phyloP scores from a whole-genome alignment of 106 monocot species.

The Agapanthus africanus region DNA sequence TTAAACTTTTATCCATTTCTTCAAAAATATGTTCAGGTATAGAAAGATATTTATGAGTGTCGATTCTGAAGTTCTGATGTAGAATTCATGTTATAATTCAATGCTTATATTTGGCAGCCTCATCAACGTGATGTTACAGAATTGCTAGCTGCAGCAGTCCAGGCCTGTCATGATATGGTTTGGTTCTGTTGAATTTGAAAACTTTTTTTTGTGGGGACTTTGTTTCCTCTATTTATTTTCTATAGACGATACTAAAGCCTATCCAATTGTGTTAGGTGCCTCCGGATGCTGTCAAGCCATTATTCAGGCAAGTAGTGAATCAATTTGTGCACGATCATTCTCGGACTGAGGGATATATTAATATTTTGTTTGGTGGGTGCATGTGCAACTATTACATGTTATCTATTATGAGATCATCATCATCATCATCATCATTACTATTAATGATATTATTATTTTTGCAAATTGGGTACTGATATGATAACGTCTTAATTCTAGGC shows the following conservation, averaged over 20 bases:
- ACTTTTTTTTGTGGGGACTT: background rate
- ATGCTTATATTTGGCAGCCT: slow-evolving; percentile 47
- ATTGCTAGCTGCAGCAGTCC: slow-evolving; percentile 88
- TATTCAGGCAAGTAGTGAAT: slow-evolving; percentile 88
- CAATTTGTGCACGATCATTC: slow-evolving; percentile 94
- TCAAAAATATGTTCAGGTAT: slow-evolving; percentile 92
- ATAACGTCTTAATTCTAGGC: slow-evolving; percentile 37
- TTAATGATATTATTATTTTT: slow-evolving; percentile 3
- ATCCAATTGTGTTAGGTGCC: slow-evolving; percentile 49
- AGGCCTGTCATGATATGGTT: slow-evolving; percentile 98
- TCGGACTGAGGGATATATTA: slow-evolving; percentile 62
- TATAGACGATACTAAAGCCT: background rate
- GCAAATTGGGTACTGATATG: background rate
- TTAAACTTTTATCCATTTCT: slow-evolving; percentile 89
- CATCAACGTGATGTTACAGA: slow-evolving; percentile 90
- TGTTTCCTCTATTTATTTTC: background rate
- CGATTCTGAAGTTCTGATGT: background rate
- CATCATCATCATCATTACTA: background rate
- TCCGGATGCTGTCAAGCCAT: slow-evolving; percentile 94
- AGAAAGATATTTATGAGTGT: slow-evolving; percentile 1
- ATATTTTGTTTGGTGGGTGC: background rate
- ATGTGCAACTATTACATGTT: too few species aligned
- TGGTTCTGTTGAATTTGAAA: background rate
- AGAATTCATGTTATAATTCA: background rate
- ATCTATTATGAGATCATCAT: too few species aligned